Evolutionary conservation across 2,329 filamentous ascomycete genomes (phyloP).

Genomic region (Diaporthe capsici): DNA sequence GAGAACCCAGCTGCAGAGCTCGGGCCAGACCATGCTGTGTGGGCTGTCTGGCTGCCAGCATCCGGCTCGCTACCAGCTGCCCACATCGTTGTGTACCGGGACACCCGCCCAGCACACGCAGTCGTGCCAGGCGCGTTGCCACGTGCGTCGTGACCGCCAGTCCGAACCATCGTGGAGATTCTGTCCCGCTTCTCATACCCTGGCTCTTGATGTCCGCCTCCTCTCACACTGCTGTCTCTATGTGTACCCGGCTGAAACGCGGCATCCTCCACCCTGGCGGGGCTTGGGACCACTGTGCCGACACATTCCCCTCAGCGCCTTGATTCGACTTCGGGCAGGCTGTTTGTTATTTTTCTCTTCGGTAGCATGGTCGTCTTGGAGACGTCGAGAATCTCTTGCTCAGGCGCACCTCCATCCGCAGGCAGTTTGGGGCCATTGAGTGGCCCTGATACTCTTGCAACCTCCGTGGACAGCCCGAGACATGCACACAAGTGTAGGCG

Average conservation of each 20-base stretch:
- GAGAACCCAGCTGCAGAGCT: slow-evolving; percentile 2
- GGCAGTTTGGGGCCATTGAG: not conserved
- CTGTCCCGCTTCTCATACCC: not conserved
- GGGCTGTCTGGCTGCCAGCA: slow-evolving; percentile 3
- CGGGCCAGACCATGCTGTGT: not conserved
- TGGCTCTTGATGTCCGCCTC: not conserved
- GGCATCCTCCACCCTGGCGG: not conserved
- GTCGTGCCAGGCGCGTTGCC: slow-evolving; percentile 24
- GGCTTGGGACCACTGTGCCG: slow-evolving; percentile 1
- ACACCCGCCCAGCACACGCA: not conserved
- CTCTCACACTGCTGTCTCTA: not conserved
- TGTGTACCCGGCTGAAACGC: slow-evolving; percentile 6
- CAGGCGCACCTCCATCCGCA: too few species aligned
- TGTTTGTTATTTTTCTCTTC: not conserved
- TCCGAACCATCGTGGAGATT: slow-evolving; percentile 12
- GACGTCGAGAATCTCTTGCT: not conserved
- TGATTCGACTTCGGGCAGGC: not conserved
- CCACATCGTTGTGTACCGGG: slow-evolving; percentile 14
- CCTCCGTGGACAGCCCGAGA: not conserved
- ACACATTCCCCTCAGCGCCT: not conserved
- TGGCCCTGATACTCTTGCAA: not conserved
- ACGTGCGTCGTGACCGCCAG: slow-evolving; percentile 19
- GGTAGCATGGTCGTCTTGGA: not conserved
- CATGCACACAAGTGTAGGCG: not conserved
- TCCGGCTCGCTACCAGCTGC: slow-evolving; percentile 8